phyloP scores from a whole-genome alignment of 2,329 filamentous ascomycete genomes.

The Epichloe hybrida region DNA sequence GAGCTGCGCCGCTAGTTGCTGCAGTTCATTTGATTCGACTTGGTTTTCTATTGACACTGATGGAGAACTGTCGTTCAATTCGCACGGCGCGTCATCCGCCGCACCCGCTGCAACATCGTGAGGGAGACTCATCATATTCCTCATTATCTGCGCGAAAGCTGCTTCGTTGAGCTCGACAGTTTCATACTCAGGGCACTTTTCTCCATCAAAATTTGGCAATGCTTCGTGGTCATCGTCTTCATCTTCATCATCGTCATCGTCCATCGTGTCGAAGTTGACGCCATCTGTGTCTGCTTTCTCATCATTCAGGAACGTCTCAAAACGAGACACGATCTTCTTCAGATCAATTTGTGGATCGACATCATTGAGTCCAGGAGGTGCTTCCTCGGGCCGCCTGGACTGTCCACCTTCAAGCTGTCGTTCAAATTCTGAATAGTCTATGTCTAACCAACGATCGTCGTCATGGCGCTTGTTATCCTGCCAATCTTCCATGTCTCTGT shows the following conservation, averaged over 20 bases:
- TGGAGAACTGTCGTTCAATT: neutral
- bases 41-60: neutral
- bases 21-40: conserved; percentile 22
- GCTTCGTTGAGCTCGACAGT: conserved; percentile 72
- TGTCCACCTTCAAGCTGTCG: conserved; percentile 50
- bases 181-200: conserved; percentile 47
- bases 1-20: conserved; percentile 52
- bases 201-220: conserved; percentile 26
- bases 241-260: conserved; percentile 44
- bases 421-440: conserved; percentile 82
- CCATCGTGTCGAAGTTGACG: conserved; percentile 59
- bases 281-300: conserved; percentile 70
- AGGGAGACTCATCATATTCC: conserved; percentile 70
- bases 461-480: conserved; percentile 49
- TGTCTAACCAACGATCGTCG: conserved; percentile 82
- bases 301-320: conserved; percentile 83
- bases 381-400: conserved; percentile 22
- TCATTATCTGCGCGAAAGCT: conserved; percentile 78
- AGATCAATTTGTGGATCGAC: conserved; percentile 58
- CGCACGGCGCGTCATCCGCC: neutral
- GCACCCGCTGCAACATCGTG: neutral
- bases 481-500: conserved; percentile 65
- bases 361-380: conserved; percentile 45
- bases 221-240: conserved; percentile 35
- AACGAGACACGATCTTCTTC: conserved; percentile 83